Percentiles rank a stretch among this genome's conserved stretches.
phyloP scores from a whole-genome alignment of 768 basidiomycete species.

The Wakefieldia striispora region DNA sequence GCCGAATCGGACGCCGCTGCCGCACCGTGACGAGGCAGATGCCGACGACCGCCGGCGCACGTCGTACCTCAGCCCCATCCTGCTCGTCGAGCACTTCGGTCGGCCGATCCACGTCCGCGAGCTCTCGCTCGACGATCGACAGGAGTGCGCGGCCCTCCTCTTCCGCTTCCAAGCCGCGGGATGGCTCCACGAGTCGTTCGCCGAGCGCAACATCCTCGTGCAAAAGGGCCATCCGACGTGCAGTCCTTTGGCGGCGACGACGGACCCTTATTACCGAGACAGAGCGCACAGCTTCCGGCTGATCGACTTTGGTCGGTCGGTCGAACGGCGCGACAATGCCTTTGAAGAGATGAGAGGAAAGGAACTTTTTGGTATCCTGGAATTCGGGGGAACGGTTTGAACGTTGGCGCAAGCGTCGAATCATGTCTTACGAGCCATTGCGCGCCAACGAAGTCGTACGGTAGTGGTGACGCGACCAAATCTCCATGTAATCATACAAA shows the following conservation, averaged over 20 bases:
- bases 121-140: constrained; percentile 35
- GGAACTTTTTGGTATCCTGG: constrained; percentile 1
- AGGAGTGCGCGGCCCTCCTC: constrained; percentile 39
- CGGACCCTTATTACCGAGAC: neutral
- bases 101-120: constrained; percentile 22
- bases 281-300: constrained; percentile 36
- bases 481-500: no score
- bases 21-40: no score
- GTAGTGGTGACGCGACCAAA: no score
- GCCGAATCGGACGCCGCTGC: constrained; percentile 24
- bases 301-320: constrained; percentile 49
- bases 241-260: constrained; percentile 12
- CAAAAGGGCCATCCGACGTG: constrained; percentile 40
- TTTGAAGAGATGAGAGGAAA: neutral
- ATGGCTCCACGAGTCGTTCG: constrained; percentile 41
- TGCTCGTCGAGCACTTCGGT: constrained; percentile 36
- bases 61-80: constrained; percentile 10
- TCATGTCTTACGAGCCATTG: no score
- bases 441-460: no score
- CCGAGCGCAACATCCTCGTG: constrained; percentile 41
- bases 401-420: no score
- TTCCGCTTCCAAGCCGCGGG: constrained; percentile 39
- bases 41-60: no score
- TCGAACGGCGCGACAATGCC: neutral
- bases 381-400: neutral